Evolutionary conservation across 148 eudicot genomes (phyloP).

Genomic region (Cornus kousa): DNA sequence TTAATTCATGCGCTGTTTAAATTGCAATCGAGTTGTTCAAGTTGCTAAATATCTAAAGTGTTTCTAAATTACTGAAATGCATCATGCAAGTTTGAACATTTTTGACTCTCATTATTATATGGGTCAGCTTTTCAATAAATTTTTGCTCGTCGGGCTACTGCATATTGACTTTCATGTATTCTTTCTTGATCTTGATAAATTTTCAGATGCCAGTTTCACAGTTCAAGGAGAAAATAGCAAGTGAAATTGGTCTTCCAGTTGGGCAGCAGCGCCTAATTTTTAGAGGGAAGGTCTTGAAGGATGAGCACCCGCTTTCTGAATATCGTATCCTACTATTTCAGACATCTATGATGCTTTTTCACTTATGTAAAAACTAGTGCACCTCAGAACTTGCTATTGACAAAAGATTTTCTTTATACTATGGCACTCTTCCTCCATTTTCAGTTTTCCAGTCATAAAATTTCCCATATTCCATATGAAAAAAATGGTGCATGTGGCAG

Average conservation of each 20-base stretch:
- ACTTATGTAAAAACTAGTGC: background rate
- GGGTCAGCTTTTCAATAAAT: background rate
- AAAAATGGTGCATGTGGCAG: background rate
- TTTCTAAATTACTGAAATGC: background rate
- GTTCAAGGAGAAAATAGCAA: slow-evolving; percentile 81
- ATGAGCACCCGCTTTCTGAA: slow-evolving; percentile 72
- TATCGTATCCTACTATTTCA: slow-evolving; percentile 69
- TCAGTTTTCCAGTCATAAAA: background rate
- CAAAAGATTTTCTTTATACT: background rate
- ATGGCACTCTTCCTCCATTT: background rate
- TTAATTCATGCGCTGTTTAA: background rate
- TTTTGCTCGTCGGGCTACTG: background rate
- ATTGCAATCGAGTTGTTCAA: background rate
- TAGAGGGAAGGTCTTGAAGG: slow-evolving; percentile 92
- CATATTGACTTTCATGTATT: background rate
- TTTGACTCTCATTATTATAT: background rate
- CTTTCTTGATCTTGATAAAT: background rate
- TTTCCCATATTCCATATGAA: background rate
- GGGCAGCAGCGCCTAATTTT: slow-evolving; percentile 88
- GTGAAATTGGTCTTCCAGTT: slow-evolving; percentile 72
- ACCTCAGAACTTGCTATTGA: background rate
- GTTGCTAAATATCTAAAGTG: background rate
- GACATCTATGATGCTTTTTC: background rate
- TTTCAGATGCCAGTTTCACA: slow-evolving; percentile 65
- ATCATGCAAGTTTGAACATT: background rate